phyloP scores from a whole-genome alignment of 108 stramenopile genomes.

The Bacterosira constricta region DNA sequence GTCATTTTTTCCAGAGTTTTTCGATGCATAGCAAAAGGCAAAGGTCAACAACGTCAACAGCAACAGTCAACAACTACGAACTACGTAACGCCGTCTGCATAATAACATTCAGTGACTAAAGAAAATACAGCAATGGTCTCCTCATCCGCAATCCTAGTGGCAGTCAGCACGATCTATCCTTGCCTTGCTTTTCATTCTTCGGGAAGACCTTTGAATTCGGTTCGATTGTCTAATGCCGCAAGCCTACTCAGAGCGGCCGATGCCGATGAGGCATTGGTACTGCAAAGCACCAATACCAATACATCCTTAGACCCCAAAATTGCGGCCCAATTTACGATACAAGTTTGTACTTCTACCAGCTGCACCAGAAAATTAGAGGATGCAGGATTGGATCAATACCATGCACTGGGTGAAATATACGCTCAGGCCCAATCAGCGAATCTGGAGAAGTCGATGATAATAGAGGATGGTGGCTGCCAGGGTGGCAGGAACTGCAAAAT shows the following conservation, averaged over 20 bases:
- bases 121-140: too few species aligned
- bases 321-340: constrained; percentile 69
- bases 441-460: constrained; percentile 32
- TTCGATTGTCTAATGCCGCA: background rate
- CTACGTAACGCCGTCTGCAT: too few species aligned
- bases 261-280: too few species aligned
- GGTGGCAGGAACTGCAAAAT: constrained; percentile 70
- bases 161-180: background rate
- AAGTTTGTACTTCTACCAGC: constrained; percentile 71
- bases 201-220: background rate
- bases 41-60: too few species aligned
- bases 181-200: constrained; percentile 1
- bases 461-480: constrained; percentile 76
- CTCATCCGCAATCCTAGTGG: background rate
- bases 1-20: too few species aligned
- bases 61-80: too few species aligned
- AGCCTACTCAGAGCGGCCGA: background rate
- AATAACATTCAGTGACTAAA: too few species aligned
- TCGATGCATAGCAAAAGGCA: too few species aligned
- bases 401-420: constrained; percentile 68
- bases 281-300: too few species aligned
- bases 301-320: constrained; percentile 26
- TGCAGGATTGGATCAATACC: constrained; percentile 64
- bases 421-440: constrained; percentile 30
- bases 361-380: constrained; percentile 59